phyloP scores from a whole-genome alignment of 1,139 yeast genomes.

The Scheffersomyces segobiensis region DNA sequence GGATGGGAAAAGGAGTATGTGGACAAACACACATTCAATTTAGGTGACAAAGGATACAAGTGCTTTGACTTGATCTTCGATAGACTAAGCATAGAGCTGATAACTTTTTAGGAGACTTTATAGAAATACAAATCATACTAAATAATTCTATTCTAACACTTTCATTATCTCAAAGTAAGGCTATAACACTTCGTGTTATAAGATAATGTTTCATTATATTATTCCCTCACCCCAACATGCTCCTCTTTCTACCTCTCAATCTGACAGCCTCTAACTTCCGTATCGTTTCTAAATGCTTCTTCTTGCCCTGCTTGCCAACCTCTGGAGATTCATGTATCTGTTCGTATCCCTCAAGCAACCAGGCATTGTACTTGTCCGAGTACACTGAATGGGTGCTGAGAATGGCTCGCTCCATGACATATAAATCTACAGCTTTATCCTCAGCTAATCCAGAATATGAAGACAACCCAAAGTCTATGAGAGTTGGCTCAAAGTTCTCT shows the following conservation, averaged over 20 bases:
- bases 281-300: slow-evolving; percentile 55
- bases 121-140: not conserved
- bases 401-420: slow-evolving; percentile 90
- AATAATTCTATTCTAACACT: not conserved
- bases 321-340: slow-evolving; percentile 31
- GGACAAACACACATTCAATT: slow-evolving; percentile 5
- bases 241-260: slow-evolving; percentile 89
- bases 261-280: slow-evolving; percentile 80
- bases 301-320: slow-evolving; percentile 29
- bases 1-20: slow-evolving; percentile 13
- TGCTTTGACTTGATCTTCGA: slow-evolving; percentile 16
- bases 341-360: slow-evolving; percentile 77
- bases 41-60: slow-evolving; percentile 14
- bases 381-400: slow-evolving; percentile 83
- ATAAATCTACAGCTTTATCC: slow-evolving; percentile 94
- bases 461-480: slow-evolving; percentile 91
- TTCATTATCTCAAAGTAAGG: not conserved
- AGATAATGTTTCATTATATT: not conserved
- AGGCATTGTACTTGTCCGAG: slow-evolving; percentile 61
- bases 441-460: slow-evolving; percentile 78
- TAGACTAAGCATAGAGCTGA: slow-evolving; percentile 11
- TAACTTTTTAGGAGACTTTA: slow-evolving; percentile 9
- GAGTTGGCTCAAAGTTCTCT: slow-evolving; percentile 46
- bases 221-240: slow-evolving; percentile 71
- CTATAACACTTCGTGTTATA: not conserved